These are phyloP conservation scores for Solanum phureja DNA, from an alignment of 257 asterid genomes.

Conservation along the genomic window DNA sequence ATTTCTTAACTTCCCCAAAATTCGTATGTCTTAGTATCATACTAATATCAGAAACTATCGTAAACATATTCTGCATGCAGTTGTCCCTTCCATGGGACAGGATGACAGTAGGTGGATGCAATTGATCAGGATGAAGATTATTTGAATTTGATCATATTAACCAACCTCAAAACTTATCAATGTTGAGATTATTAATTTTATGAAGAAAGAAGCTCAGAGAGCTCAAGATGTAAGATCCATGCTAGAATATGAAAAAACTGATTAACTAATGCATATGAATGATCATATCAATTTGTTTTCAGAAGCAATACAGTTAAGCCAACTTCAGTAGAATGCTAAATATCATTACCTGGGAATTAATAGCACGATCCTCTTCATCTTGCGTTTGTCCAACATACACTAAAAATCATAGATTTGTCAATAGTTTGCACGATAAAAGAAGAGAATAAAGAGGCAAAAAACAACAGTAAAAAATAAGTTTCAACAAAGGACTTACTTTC, in stretches of 20 bases:
- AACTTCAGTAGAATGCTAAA: not conserved
- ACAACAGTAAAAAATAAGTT: not conserved
- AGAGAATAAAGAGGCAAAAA: not conserved
- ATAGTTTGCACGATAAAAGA: slow-evolving; percentile 15
- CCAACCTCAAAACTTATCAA: not conserved
- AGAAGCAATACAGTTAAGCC: not conserved
- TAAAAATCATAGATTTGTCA: slow-evolving; percentile 13
- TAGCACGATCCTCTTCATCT: slow-evolving; percentile 46
- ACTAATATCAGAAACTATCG: not conserved
- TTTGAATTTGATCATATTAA: not conserved
- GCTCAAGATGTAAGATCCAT: not conserved
- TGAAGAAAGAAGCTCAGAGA: not conserved
- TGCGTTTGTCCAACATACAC: slow-evolving; percentile 14
- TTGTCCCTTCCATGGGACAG: not conserved
- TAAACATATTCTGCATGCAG: not conserved
- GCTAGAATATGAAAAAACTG: not conserved
- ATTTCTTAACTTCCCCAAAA: not conserved
- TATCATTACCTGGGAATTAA: slow-evolving; percentile 50
- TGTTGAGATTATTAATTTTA: not conserved
- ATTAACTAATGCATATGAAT: not conserved
- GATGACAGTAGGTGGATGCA: not conserved
- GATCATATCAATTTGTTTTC: not conserved
- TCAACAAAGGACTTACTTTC: slow-evolving; percentile 29
- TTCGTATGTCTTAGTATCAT: not conserved
- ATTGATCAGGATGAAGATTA: not conserved